Conservation (phyloP, 164 flowering plant genomes). For the Vitis amurensis region DNA sequence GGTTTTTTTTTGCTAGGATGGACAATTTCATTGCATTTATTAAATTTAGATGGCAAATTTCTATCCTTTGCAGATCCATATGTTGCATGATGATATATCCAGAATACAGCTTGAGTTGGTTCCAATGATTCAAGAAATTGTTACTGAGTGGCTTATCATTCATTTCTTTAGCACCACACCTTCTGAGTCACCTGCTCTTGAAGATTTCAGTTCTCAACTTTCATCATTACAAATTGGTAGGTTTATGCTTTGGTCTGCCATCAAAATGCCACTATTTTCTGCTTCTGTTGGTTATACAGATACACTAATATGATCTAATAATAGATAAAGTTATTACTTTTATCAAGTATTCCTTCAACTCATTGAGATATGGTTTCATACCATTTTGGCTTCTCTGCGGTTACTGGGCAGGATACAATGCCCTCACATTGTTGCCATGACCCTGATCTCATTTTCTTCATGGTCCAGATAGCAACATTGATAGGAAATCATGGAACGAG, state of each 20-base stretch:
- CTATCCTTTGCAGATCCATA: conserved; percentile 48
- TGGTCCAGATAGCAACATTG: conserved; percentile 52
- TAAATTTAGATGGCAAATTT: neutral
- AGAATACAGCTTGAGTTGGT: conserved; percentile 69
- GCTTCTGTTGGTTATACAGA: too few relatives aligned
- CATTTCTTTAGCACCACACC: conserved; percentile 71
- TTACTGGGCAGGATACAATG: neutral
- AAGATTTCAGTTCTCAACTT: conserved; percentile 87
- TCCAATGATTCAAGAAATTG: conserved; percentile 76
- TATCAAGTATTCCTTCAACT: conserved; percentile 1
- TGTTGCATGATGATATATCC: conserved; percentile 60
- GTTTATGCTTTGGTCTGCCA: conserved; percentile 16
- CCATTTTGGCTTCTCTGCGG: neutral
- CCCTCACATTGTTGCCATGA: neutral
- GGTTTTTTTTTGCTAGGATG: neutral
- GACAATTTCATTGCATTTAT: neutral
- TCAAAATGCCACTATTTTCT: too few relatives aligned
- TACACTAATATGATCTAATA: neutral
- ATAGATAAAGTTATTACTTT: neutral
- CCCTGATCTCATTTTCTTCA: neutral
- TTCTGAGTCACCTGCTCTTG: conserved; percentile 57
- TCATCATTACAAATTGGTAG: conserved; percentile 87
- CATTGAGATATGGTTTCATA: neutral
- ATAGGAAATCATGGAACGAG: conserved; percentile 56
- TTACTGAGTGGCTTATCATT: conserved; percentile 76